These are phyloP conservation scores for Astragalus glycyphyllos DNA, from an alignment of 306 rosid species.

Conservation along the genomic window DNA sequence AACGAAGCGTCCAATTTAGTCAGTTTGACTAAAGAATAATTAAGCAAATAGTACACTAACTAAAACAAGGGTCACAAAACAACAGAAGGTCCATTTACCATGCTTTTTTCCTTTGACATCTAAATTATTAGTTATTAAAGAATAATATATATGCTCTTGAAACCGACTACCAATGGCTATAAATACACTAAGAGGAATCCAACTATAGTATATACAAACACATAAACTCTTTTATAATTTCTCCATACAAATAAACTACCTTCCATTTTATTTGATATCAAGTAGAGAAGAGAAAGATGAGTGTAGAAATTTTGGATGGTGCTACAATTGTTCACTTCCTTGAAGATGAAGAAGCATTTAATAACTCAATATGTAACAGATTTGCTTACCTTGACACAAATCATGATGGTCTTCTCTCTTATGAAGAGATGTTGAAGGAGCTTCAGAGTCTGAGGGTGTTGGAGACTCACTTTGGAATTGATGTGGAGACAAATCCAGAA, in stretches of 20 bases:
- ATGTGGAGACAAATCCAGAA: constrained; percentile 47
- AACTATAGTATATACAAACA: constrained; percentile 33
- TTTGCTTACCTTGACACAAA: constrained; percentile 54
- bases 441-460: constrained; percentile 59
- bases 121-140: not conserved
- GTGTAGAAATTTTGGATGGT: constrained; percentile 60
- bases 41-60: not conserved
- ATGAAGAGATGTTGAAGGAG: constrained; percentile 67
- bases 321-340: constrained; percentile 58
- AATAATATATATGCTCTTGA: constrained; percentile 35
- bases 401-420: constrained; percentile 58
- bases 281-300: constrained; percentile 45
- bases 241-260: constrained; percentile 1
- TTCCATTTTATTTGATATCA: constrained; percentile 1
- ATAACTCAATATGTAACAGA: constrained; percentile 33
- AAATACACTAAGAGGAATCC: constrained; percentile 5
- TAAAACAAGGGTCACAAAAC: constrained; percentile 38
- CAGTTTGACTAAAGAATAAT: constrained; percentile 34
- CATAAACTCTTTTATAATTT: not conserved
- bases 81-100: constrained; percentile 33
- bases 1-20: constrained; percentile 37
- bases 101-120: not conserved
- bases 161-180: constrained; percentile 32
- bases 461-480: constrained; percentile 67
- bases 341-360: constrained; percentile 65